phyloP scores from a whole-genome alignment of 345 rosid species.

The Passiflora organensis region DNA sequence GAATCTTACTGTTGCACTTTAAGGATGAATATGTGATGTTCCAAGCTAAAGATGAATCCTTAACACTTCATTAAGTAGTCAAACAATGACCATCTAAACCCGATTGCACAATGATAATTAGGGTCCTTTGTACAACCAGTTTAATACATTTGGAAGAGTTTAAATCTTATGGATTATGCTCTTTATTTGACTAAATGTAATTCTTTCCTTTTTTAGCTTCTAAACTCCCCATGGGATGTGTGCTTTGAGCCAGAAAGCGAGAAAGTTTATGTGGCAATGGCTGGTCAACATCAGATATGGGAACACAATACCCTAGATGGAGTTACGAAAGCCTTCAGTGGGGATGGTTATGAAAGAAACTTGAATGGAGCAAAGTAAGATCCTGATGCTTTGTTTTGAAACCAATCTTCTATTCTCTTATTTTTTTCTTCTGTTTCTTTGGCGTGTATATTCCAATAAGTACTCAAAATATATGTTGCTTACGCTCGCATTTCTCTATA shows the following conservation, averaged over 20 bases:
- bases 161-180: too few relatives aligned
- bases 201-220: conserved; percentile 44
- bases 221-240: conserved; percentile 97
- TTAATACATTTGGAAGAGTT: too few relatives aligned
- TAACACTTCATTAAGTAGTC: too few relatives aligned
- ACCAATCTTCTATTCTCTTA: not conserved
- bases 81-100: too few relatives aligned
- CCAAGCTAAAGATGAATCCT: not conserved
- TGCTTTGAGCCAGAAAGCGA: conserved; percentile 62
- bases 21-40: conserved; percentile 10
- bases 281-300: conserved; percentile 98
- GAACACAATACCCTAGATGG: conserved; percentile 60
- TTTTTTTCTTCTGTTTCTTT: conserved; percentile 3
- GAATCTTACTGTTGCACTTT: conserved; percentile 1
- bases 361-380: conserved; percentile 78
- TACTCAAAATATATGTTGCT: not conserved
- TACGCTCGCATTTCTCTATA: not conserved
- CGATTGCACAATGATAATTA: too few relatives aligned
- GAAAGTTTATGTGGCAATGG: conserved; percentile 89
- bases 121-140: too few relatives aligned
- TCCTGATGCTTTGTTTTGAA: not conserved
- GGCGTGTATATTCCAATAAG: not conserved
- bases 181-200: not conserved
- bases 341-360: conserved; percentile 90
- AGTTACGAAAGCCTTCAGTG: conserved; percentile 73